Percentiles rank a stretch among this genome's conserved stretches.
These are phyloP conservation scores for Triticum timopheevii DNA, from an alignment of 176 grass and related monocot species.

Conservation along the genomic window DNA sequence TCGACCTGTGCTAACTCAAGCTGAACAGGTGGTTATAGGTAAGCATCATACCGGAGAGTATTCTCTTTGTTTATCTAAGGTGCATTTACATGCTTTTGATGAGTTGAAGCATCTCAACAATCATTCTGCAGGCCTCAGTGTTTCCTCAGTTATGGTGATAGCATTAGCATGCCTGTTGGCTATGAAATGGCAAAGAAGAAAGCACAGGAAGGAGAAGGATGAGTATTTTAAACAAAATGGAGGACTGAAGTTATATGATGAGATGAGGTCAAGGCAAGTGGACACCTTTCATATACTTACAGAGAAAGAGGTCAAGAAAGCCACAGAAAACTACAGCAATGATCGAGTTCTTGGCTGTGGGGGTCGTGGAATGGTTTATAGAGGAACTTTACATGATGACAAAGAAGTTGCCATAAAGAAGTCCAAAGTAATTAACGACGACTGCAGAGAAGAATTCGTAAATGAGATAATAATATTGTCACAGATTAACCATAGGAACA, in stretches of 20 bases:
- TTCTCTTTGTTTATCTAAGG: neutral
- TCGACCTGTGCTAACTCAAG: neutral
- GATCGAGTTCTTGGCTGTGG: slow-evolving; percentile 45
- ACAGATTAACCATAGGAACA: slow-evolving; percentile 58
- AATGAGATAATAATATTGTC: slow-evolving; percentile 67
- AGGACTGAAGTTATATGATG: slow-evolving; percentile 44
- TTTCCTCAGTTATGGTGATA: neutral
- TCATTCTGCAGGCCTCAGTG: slow-evolving; percentile 33
- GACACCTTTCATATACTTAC: slow-evolving; percentile 37
- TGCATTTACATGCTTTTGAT: neutral
- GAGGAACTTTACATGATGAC: slow-evolving; percentile 31
- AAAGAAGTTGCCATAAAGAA: slow-evolving; percentile 54
- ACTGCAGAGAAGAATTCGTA: slow-evolving; percentile 46
- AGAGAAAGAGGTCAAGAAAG: slow-evolving; percentile 44
- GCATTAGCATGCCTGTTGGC: slow-evolving; percentile 10
- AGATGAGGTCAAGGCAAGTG: slow-evolving; percentile 47
- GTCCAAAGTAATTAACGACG: slow-evolving; percentile 39
- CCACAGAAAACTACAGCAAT: slow-evolving; percentile 41
- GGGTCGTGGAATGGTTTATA: slow-evolving; percentile 54
- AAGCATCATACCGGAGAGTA: neutral
- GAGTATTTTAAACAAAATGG: slow-evolving; percentile 50
- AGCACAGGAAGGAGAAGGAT: slow-evolving; percentile 35
- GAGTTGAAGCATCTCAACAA: neutral
- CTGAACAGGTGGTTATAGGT: slow-evolving; percentile 22
- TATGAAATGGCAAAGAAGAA: slow-evolving; percentile 37